phyloP scores from a whole-genome alignment of 2,329 filamentous ascomycete species.

The Thermoascus crustaceus region DNA sequence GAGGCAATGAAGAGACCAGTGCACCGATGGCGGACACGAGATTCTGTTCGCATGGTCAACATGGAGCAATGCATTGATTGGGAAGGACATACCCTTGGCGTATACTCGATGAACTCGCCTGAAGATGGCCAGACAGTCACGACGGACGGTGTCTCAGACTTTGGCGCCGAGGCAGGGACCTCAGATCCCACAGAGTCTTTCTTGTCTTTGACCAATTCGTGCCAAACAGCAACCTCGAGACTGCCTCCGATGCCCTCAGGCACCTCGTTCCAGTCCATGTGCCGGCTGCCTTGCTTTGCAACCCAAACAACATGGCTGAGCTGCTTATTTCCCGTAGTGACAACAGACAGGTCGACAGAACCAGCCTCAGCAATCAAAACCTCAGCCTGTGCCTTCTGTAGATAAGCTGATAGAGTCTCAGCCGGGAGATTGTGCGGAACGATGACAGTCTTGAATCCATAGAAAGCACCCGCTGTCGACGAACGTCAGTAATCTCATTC shows the following conservation, averaged over 20 bases:
- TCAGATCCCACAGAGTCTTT: slow-evolving; percentile 51
- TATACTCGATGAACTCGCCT: slow-evolving; percentile 69
- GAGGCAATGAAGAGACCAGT: slow-evolving; percentile 67
- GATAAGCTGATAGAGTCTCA: slow-evolving; percentile 60
- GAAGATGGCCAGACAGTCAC: slow-evolving; percentile 33
- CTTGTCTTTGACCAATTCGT: slow-evolving; percentile 71
- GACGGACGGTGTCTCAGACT: slow-evolving; percentile 40
- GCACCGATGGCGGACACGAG: slow-evolving; percentile 79
- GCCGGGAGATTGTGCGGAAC: slow-evolving; percentile 73
- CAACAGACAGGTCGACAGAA: slow-evolving; percentile 68
- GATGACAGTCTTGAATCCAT: slow-evolving; percentile 74
- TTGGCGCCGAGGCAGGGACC: slow-evolving; percentile 56
- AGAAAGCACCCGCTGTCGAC: slow-evolving; percentile 68
- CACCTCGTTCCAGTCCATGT: slow-evolving; percentile 92
- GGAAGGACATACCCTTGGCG: slow-evolving; percentile 53
- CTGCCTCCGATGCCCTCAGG: slow-evolving; percentile 66
- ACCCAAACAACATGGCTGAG: slow-evolving; percentile 84
- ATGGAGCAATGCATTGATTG: too few relatives aligned
- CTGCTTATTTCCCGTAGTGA: slow-evolving; percentile 60
- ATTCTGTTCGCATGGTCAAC: slow-evolving; percentile 46
- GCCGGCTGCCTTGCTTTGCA: slow-evolving; percentile 78
- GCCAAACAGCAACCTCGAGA: slow-evolving; percentile 84
- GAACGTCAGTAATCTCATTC: slow-evolving; percentile 9
- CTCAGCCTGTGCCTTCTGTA: slow-evolving; percentile 67
- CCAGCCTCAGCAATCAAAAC: slow-evolving; percentile 78